A percentile compares a stretch with the other conserved stretches of the same genome.
phyloP scores from a whole-genome alignment of 176 grass and related monocot genomes.

The Raddia guianensis region DNA sequence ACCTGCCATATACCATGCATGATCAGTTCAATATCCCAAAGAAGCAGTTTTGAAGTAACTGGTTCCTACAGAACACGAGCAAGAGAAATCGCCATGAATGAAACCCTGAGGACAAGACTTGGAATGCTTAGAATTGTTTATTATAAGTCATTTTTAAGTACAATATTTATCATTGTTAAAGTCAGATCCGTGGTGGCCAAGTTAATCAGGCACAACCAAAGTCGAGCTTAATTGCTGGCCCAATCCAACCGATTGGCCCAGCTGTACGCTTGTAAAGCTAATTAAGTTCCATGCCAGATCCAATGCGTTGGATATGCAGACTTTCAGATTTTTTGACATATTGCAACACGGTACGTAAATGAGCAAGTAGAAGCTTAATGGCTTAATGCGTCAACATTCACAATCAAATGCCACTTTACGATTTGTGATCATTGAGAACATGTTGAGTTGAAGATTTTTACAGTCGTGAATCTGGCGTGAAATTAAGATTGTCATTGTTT shows the following conservation, averaged over 20 bases:
- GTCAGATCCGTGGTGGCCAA: not conserved
- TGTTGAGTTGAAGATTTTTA: not conserved
- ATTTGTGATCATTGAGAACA: not conserved
- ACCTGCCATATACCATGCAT: not conserved
- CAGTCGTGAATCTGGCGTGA: not conserved
- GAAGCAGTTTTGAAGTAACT: not conserved
- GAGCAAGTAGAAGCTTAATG: not conserved
- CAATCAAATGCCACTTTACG: not conserved
- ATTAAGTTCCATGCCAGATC: not conserved
- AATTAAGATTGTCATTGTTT: too few species aligned
- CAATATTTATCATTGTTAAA: too few species aligned
- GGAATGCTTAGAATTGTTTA: not conserved
- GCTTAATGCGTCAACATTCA: not conserved
- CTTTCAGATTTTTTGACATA: not conserved
- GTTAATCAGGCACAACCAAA: not conserved
- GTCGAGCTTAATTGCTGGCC: not conserved
- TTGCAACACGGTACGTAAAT: not conserved
- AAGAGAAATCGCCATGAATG: not conserved
- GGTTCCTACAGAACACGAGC: not conserved
- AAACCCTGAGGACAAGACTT: not conserved
- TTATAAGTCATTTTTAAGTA: too few species aligned
- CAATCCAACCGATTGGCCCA: conserved; percentile 10
- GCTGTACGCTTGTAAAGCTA: not conserved
- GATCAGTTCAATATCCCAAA: not conserved
- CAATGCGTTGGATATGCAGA: not conserved